Conservation (phyloP, 805 yeast genomes). For the Sugiyamaella boreocaroliniensis region DNA sequence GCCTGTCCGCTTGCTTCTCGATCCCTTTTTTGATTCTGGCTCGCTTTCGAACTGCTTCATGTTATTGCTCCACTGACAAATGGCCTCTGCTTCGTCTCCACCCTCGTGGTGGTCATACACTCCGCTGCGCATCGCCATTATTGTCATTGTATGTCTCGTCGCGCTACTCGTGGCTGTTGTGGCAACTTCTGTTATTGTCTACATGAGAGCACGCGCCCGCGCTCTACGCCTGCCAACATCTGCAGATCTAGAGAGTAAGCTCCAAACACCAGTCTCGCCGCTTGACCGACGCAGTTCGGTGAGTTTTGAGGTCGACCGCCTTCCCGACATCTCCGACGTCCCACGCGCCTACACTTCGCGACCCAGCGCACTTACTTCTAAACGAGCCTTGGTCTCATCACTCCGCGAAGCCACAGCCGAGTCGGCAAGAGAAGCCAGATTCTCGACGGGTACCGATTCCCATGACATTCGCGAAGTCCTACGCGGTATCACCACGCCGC, state of each 20-base stretch:
- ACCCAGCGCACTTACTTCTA: too few relatives aligned
- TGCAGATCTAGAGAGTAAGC: neutral
- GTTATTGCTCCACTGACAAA: neutral
- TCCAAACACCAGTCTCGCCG: too few relatives aligned
- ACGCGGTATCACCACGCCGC: too few relatives aligned
- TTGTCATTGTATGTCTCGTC: slow-evolving; percentile 1
- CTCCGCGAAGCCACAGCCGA: too few relatives aligned
- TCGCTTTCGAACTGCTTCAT: neutral
- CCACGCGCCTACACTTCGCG: neutral
- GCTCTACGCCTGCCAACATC: neutral
- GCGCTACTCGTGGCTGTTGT: neutral
- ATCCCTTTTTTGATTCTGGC: too few relatives aligned
- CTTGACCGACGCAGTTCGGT: too few relatives aligned
- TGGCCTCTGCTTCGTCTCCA: neutral
- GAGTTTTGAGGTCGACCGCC: neutral
- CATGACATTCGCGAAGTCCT: too few relatives aligned
- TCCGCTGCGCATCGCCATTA: slow-evolving; percentile 1
- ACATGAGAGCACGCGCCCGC: neutral
- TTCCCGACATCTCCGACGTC: neutral
- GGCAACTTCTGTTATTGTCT: neutral
- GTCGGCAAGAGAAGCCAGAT: too few relatives aligned
- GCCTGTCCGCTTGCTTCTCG: neutral
- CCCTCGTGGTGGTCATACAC: slow-evolving; percentile 2
- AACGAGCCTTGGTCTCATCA: too few relatives aligned
- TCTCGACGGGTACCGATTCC: too few relatives aligned